Evolutionary conservation across 2,329 filamentous ascomycete genomes (phyloP), one percentile per base, ranked within the genome.

Genomic region (Coniella lustricola): DNA sequence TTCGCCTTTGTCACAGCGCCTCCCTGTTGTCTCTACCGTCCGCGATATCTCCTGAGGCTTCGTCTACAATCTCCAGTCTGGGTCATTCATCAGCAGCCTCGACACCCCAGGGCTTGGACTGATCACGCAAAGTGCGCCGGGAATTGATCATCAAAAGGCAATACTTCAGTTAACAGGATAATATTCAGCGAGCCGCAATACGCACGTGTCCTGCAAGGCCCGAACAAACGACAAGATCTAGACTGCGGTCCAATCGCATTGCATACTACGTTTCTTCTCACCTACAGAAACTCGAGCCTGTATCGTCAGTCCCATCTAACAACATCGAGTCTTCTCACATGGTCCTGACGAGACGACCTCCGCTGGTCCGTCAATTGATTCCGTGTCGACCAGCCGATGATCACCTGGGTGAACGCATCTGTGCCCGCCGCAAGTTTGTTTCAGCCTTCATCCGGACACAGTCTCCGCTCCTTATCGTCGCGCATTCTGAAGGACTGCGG

Each of bases 351-450:
- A 33, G 41, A 21, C 21, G 34, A 32, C 46, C 21, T 21, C 41
- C 18, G 20, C 12, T 13, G n/a, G 16, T 37, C 32, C 22, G 13
- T 35, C 16, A 14, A 41, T 29, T 10, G 5, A 29, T 29, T 29
- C 5, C 25, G 25, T 29, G 5, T 29, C 25, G 5, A 29, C 25
- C 25, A 29, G 10, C 25, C 25, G 25, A 5, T 29, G 33, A 7
- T 35, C 41, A 36, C 31, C 29, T 36, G 34, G 22, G 36, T 38
- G 32, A 40, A 20, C 45, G 21, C 44, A 37, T 45, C 36, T 37
- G 32, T 44, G 46, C 37, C 44, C 44, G 49, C 49, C 49, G 49
- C 49, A 51, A 49, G 32, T 51, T 42, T 29, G 49, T 51, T 51
- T 51, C 49, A 49, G 41, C 41, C 41, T 48, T 21, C 36, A 29